These are phyloP conservation scores for Chrysanthemum lavandulifolium DNA, from an alignment of 129 eudicot genomes.

Conservation along the genomic window DNA sequence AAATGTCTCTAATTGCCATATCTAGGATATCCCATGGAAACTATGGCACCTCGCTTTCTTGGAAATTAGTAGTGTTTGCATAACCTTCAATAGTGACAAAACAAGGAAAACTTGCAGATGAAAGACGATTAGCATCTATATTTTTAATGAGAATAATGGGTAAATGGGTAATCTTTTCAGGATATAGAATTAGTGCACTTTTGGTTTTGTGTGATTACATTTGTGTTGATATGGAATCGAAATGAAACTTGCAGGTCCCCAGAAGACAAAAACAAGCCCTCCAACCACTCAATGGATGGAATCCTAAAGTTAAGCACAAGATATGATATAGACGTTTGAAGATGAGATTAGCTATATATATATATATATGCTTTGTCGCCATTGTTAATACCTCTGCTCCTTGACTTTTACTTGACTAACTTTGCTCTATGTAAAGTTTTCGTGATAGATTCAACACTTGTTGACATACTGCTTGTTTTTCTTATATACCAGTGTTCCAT, in stretches of 20 bases:
- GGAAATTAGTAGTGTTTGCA: not conserved
- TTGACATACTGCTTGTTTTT: constrained; percentile 9
- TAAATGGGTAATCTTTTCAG: not conserved
- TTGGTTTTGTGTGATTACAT: not conserved
- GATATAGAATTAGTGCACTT: not conserved
- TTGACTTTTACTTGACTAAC: constrained; percentile 1
- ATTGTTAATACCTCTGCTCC: constrained; percentile 26
- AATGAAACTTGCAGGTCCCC: constrained; percentile 42
- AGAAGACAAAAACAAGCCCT: constrained; percentile 76
- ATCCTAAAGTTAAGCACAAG: constrained; percentile 25
- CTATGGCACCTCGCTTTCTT: not conserved
- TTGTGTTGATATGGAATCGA: constrained; percentile 15
- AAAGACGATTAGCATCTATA: not conserved
- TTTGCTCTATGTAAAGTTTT: constrained; percentile 36
- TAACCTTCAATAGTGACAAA: not conserved
- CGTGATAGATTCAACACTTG: constrained; percentile 13
- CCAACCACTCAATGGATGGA: constrained; percentile 74
- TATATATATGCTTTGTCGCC: constrained; percentile 27
- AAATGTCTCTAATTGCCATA: not conserved
- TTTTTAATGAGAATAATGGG: not conserved
- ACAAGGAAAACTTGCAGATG: not conserved
- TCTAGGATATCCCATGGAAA: not conserved
- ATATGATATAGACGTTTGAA: constrained; percentile 9
- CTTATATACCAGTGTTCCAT: constrained; percentile 1
- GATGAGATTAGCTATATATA: constrained; percentile 2